These are phyloP conservation scores for Trichopus zeylanicus DNA, from an alignment of 116 monocot species.

Conservation along the genomic window DNA sequence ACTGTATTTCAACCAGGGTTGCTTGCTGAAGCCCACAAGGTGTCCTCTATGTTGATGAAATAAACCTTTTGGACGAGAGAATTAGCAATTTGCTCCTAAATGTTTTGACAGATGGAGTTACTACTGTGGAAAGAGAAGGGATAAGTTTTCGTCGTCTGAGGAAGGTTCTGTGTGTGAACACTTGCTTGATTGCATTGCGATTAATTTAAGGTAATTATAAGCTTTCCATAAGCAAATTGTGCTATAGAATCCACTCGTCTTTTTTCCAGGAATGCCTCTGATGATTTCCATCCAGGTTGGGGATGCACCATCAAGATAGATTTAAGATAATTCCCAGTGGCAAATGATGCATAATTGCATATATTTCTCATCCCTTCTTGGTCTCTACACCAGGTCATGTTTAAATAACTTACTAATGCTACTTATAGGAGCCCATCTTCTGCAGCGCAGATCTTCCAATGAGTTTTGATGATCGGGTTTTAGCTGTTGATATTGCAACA, in stretches of 20 bases:
- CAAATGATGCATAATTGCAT: no score
- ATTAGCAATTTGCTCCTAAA: constrained; percentile 92
- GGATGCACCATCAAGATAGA: no score
- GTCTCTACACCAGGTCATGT: no score
- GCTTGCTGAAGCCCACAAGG: constrained; percentile 97
- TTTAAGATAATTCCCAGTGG: no score
- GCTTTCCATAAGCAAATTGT: no score
- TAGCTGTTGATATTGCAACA: constrained; percentile 88
- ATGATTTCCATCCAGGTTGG: no score
- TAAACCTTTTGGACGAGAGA: constrained; percentile 93
- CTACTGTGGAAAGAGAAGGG: constrained; percentile 90
- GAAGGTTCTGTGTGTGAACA: constrained; percentile 97
- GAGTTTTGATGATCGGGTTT: constrained; percentile 82
- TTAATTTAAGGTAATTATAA: constrained; percentile 72
- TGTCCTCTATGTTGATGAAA: constrained; percentile 93
- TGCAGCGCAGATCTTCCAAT: constrained; percentile 94
- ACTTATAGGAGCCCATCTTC: constrained; percentile 18
- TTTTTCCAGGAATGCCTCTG: no score
- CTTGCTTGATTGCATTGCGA: constrained; percentile 89
- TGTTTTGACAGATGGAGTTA: constrained; percentile 87
- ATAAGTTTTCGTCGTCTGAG: constrained; percentile 97
- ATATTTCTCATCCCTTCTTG: no score
- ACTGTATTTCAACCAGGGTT: no score
- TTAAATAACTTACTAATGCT: constrained; percentile 13
- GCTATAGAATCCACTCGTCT: no score